Evolutionary conservation across 495 filamentous ascomycete species (phyloP), one percentile per base, ranked within the genome.

Genomic region (Penicillium waksmanii): DNA sequence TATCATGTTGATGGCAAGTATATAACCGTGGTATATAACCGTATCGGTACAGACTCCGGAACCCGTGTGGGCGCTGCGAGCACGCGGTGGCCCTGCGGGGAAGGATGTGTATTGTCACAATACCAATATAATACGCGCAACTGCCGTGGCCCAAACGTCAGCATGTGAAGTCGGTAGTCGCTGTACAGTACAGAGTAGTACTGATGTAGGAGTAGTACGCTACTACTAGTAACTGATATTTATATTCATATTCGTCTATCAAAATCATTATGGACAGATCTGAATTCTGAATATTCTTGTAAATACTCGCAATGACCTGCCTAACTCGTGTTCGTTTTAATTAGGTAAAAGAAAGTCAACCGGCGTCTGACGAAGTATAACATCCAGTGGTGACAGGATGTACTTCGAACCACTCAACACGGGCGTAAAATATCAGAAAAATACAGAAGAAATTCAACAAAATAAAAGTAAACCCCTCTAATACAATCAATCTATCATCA

Each of bases 321-420:
- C 36, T n/a, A 38, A 38, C 36, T 13, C 27, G 15, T 13, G 36
- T 38, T 34, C 38, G 25, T 56, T 51, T 56, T 40, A 52, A 66
- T 66, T 60, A 63, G 60, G 60, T 60, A 66, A 63, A 62, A 48
- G 34, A 40, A 53, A 53, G 49, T 13, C 18, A 59, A 40, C 27
- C 27, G 27, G 27, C 27, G 27, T 31, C 27, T 48, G 27, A 50
- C 48, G 60, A 57, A 66, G 56, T 63, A 38, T 38, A 36, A 66
- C 56, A 63, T 54, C 42, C 52, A 18, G 25, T 11, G 33, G 38
- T 36, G 53, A 38, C 46, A 42, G 43, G 35, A 58, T 50, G 36
- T 48, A 48, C 46, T n/a, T 48, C 21, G 46, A 23, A 48, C 10
- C 19, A 23, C 21, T 48, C 46, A 48, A 48, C 46, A 48, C 23